Percentiles rank a stretch among this genome's conserved stretches.
phyloP scores from a whole-genome alignment of 2,329 filamentous ascomycete genomes.

The Claviceps fusiformis region DNA sequence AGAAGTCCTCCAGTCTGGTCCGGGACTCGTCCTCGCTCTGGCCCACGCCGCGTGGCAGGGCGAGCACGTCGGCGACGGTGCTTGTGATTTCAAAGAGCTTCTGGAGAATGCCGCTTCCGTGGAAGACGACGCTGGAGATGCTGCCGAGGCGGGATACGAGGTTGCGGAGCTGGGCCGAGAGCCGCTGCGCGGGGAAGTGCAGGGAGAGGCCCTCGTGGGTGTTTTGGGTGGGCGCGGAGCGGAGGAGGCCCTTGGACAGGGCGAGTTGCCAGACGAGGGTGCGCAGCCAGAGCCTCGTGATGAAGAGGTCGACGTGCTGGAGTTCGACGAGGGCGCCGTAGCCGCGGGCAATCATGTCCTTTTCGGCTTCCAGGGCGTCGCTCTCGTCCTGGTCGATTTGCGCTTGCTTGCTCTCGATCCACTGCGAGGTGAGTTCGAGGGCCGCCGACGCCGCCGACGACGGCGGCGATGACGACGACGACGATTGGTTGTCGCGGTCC shows the following conservation, averaged over 20 bases:
- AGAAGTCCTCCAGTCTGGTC: conserved; percentile 37
- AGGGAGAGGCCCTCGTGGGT: conserved; percentile 25
- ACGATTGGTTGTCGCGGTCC: conserved; percentile 5
- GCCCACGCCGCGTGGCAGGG: conserved; percentile 29
- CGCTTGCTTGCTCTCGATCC: conserved; percentile 27
- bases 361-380: conserved; percentile 16
- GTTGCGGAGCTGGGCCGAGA: conserved; percentile 24
- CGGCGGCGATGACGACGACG: too few species aligned
- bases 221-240: conserved; percentile 17
- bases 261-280: conserved; percentile 29
- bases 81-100: conserved; percentile 48
- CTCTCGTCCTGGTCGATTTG: conserved; percentile 25
- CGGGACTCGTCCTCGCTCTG: conserved; percentile 28
- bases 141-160: conserved; percentile 22
- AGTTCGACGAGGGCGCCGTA: conserved; percentile 20
- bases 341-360: conserved; percentile 13
- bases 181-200: conserved; percentile 24
- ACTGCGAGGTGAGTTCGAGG: conserved; percentile 20
- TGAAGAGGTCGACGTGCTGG: conserved; percentile 27
- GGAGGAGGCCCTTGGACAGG: conserved; percentile 24
- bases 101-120: conserved; percentile 42
- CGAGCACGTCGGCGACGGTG: conserved; percentile 44
- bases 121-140: conserved; percentile 33
- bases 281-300: conserved; percentile 27
- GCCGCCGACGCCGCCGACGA: too few species aligned